Evolutionary conservation across 1,139 yeast genomes (phyloP).

Genomic region (Protomyces inundatus): DNA sequence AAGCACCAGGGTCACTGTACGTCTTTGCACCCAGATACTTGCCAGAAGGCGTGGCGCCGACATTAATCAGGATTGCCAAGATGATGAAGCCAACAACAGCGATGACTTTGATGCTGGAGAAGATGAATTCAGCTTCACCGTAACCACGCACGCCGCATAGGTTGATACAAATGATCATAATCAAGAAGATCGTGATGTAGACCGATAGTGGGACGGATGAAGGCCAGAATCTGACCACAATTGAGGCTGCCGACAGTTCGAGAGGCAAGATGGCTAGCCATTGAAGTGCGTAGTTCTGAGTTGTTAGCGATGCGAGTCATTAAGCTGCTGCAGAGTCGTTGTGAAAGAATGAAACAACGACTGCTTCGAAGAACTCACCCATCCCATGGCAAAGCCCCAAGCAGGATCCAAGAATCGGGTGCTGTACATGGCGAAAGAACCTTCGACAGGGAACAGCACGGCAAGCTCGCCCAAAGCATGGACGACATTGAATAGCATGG

Average conservation of each 20-base stretch:
- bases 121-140: constrained; percentile 70
- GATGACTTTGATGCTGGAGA: constrained; percentile 56
- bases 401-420: constrained; percentile 57
- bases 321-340: too few species aligned
- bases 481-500: constrained; percentile 50
- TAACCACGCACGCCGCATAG: constrained; percentile 69
- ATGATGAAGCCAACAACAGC: constrained; percentile 65
- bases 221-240: constrained; percentile 66
- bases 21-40: constrained; percentile 60
- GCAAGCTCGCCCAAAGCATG: constrained; percentile 60
- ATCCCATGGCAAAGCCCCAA: constrained; percentile 70
- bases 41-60: constrained; percentile 64
- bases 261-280: constrained; percentile 75
- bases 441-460: constrained; percentile 57
- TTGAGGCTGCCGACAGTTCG: constrained; percentile 73
- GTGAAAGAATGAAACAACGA: too few species aligned
- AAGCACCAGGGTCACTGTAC: constrained; percentile 62
- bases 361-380: constrained; percentile 43
- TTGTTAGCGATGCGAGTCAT: not conserved
- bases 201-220: constrained; percentile 50
- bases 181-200: constrained; percentile 60
- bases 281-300: constrained; percentile 44
- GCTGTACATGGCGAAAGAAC: constrained; percentile 55
- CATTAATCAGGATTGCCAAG: constrained; percentile 54
- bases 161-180: constrained; percentile 53